Evolutionary conservation across 345 rosid species (phyloP), one percentile per base, ranked within the genome.

Genomic region (Garcia nutans): DNA sequence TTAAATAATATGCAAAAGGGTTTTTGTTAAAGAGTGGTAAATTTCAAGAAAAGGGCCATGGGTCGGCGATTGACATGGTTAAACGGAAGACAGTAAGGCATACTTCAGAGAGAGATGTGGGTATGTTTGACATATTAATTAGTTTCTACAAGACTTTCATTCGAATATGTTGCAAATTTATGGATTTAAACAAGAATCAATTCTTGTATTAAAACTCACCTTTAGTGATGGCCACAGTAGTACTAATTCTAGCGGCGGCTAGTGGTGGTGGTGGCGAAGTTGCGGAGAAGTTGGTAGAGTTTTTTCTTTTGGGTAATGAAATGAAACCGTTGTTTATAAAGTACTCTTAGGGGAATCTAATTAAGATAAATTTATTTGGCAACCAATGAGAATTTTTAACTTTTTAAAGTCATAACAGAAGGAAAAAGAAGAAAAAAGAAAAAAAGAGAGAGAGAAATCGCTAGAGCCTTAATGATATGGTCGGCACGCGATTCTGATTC

Each of bases 31-130:
- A 20, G 42, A 11, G 44, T 4, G 42, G 31, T 1, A 67, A 20
- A 73, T 28, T 59, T 86, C 23, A 85, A 28, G 88, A 82, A 76
- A 86, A 90, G 37, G 91, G 90, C 91, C 91, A 86, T 17, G 89
- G 88, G 55, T 87, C 85, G 57, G 91, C 86, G 19, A 75, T 66
- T 81, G 87, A 87, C 87, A 88, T 86, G 80, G 72, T 79, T 68
- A 82, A 81, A 56, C 87, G 85, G 66, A 62, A 87, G 45, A 85
- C 77, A 23, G 88, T 73, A n/a, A 85, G 84, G 72, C 87, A 84
- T 9, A 78, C 74, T 78, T 87, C 90, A 68, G 88, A 87, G 37
- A 85, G 86, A 68, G 87, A 82, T 1, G 86, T 58, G n/a, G 88
- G 87, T 68, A 84, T 84, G 49, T 84, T 84, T 45, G 81, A 85